Base-by-base conservation (phyloP, 139 green algal genomes). In the Chloropicon primus region DNA sequence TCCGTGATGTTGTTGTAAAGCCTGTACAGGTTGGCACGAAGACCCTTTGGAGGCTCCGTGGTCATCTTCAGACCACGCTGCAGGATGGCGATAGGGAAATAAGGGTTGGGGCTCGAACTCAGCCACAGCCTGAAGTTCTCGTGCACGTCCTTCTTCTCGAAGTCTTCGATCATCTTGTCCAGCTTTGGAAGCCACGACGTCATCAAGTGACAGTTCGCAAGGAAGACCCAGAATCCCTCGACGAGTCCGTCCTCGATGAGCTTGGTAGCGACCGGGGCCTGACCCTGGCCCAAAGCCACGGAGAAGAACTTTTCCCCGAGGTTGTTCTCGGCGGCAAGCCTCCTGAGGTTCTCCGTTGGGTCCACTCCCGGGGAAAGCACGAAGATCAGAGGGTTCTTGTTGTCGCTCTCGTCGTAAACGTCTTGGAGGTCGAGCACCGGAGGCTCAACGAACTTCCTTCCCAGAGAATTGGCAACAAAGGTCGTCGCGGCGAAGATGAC, bases 171-270 rank as follows among this genome's bases (percentile, higher is more conserved):
- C 27, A 95, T 87, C 84, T 95, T 93, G 78, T 94, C 88, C 54
- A 96, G 86, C 2, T 83, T 87, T 21, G 90, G 90, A 77, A 96
- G 83, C 92, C 92, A 96, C 28, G 74, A 85, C 53, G 89, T 94
- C 90, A 94, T 94, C 41, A 96, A 83, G 84, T 96, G 92, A 83
- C 91, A 95, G 82, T 96, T 96, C 72, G 90, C 90, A 24, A 96
- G 82, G 86, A 95, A 95, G 26, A 96, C 90, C 92, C 92, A 96
- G 75, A 88, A 82, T 74, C 92, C 92, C 26, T 90, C 82, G 1
- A 77, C 72, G 26, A 90, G 27, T 54, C 84, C 92, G 25, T 93
- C 86, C 75, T 91, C 85, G 54, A 96, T 94, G 21, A 94, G 83
- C 75, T 88, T 88, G 1, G 87, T 90, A 0, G 91, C 91, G 5